A percentile compares a stretch with the other conserved stretches of the same genome.
Evolutionary conservation across 2,329 filamentous ascomycete species (phyloP).

Genomic region (Oidium heveae): DNA sequence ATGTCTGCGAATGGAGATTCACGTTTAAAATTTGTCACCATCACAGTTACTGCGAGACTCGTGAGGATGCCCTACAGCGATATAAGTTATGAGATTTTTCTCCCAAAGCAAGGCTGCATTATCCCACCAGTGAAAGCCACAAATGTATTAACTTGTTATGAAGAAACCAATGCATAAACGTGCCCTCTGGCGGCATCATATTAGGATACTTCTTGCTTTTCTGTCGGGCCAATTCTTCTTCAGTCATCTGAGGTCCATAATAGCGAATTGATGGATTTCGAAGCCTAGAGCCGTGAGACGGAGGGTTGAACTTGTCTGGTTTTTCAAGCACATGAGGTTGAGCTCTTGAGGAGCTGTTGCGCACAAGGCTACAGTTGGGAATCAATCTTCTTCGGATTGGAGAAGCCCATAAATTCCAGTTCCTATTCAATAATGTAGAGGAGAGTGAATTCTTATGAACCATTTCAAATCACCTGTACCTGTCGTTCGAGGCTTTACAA

Average conservation of each 20-base stretch:
- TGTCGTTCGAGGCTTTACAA: too few relatives aligned
- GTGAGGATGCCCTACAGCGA: conserved; percentile 8
- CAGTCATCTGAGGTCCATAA: conserved; percentile 39
- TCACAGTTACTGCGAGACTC: conserved; percentile 44
- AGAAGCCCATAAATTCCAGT: too few relatives aligned
- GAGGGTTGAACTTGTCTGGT: conserved; percentile 72
- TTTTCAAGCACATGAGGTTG: conserved; percentile 58
- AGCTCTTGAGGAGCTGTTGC: conserved; percentile 13
- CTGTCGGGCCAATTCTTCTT: conserved; percentile 40
- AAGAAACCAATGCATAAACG: conserved; percentile 65
- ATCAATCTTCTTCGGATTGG: too few relatives aligned
- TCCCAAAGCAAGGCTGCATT: neutral
- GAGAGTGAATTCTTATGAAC: neutral
- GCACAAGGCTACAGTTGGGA: conserved; percentile 1
- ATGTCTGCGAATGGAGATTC: conserved; percentile 61
- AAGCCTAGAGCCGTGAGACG: conserved; percentile 58
- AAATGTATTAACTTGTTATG: conserved; percentile 53
- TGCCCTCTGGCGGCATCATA: conserved; percentile 64
- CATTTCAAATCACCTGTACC: neutral
- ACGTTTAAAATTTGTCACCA: conserved; percentile 51
- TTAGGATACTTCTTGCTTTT: conserved; percentile 55
- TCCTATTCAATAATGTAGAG: too few relatives aligned
- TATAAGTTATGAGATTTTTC: neutral
- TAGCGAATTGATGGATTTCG: conserved; percentile 36
- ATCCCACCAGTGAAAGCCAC: conserved; percentile 54